phyloP scores from a whole-genome alignment of 176 grass and related monocot genomes.

The Hyparrhenia diplandra region DNA sequence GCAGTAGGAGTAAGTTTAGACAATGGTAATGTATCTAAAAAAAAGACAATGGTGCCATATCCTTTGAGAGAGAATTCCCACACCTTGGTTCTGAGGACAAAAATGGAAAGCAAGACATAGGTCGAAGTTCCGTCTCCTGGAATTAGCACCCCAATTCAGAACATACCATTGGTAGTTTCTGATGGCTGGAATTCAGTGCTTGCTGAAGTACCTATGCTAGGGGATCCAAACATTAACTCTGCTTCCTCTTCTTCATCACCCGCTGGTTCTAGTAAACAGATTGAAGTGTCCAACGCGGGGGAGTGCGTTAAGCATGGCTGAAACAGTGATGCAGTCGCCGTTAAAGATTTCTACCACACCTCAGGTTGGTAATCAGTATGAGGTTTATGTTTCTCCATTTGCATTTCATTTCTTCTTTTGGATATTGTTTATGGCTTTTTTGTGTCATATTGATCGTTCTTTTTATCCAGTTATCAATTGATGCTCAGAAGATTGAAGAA shows the following conservation, averaged over 20 bases:
- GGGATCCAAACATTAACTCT: conserved; percentile 35
- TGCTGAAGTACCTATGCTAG: conserved; percentile 52
- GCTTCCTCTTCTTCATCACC: conserved; percentile 18
- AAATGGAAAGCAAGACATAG: conserved; percentile 45
- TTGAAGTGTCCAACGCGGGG: conserved; percentile 20
- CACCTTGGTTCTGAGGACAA: conserved; percentile 60
- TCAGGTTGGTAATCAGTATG: conserved; percentile 45
- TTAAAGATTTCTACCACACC: conserved; percentile 40
- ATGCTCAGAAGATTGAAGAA: conserved; percentile 75
- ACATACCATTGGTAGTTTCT: conserved; percentile 28
- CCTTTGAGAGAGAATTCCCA: conserved; percentile 72
- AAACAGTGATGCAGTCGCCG: conserved; percentile 69
- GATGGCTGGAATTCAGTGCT: conserved; percentile 59
- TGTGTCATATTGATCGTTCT: not conserved
- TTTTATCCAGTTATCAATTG: conserved; percentile 45
- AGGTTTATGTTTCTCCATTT: conserved; percentile 3
- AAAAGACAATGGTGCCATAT: conserved; percentile 30
- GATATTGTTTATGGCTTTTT: not conserved
- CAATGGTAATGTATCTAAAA: conserved; percentile 34
- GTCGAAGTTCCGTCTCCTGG: conserved; percentile 56
- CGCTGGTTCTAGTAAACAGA: conserved; percentile 23
- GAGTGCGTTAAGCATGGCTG: conserved; percentile 59
- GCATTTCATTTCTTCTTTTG: not conserved
- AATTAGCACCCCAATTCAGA: conserved; percentile 59
- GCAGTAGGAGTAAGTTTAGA: conserved; percentile 38